A percentile compares a stretch with the other conserved stretches of the same genome.
These are phyloP conservation scores for Phytophthora syringae DNA, from an alignment of 352 stramenopile species.

Conservation along the genomic window DNA sequence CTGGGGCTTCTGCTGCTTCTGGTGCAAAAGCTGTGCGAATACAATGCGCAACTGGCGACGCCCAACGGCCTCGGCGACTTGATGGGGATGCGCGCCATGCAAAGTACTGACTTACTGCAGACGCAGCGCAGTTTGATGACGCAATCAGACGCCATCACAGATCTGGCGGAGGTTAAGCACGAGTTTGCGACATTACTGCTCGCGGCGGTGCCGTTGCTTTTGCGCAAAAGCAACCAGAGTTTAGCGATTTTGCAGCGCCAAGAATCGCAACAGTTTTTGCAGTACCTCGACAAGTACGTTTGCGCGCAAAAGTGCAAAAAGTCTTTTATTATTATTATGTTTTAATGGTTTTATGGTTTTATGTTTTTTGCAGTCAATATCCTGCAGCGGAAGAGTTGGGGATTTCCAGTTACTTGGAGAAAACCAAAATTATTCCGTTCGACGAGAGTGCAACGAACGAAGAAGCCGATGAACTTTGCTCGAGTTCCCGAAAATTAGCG, in stretches of 20 bases:
- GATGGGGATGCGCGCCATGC: constrained; percentile 2
- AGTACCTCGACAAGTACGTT: constrained; percentile 48
- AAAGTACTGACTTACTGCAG: constrained; percentile 9
- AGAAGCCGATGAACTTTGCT: constrained; percentile 48
- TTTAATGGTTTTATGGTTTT: neutral
- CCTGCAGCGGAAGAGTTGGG: constrained; percentile 48
- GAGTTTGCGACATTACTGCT: constrained; percentile 47
- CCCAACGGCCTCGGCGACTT: constrained; percentile 13
- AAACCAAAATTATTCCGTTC: constrained; percentile 57
- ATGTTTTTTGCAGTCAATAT: constrained; percentile 50
- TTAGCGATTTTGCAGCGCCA: constrained; percentile 63
- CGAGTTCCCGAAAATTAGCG: constrained; percentile 43
- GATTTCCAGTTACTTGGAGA: constrained; percentile 40
- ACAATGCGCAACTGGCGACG: constrained; percentile 49
- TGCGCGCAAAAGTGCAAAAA: neutral
- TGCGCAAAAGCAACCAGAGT: constrained; percentile 60
- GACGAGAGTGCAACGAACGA: constrained; percentile 32
- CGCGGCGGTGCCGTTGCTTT: constrained; percentile 60
- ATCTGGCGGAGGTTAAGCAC: constrained; percentile 9
- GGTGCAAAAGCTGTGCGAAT: constrained; percentile 60
- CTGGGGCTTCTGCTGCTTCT: constrained; percentile 64
- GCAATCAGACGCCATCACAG: constrained; percentile 4
- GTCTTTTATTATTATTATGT: neutral
- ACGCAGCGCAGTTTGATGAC: constrained; percentile 10
- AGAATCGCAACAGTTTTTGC: constrained; percentile 52